Evolutionary conservation across 345 rosid species (phyloP).

Genomic region (Populus deltoides): DNA sequence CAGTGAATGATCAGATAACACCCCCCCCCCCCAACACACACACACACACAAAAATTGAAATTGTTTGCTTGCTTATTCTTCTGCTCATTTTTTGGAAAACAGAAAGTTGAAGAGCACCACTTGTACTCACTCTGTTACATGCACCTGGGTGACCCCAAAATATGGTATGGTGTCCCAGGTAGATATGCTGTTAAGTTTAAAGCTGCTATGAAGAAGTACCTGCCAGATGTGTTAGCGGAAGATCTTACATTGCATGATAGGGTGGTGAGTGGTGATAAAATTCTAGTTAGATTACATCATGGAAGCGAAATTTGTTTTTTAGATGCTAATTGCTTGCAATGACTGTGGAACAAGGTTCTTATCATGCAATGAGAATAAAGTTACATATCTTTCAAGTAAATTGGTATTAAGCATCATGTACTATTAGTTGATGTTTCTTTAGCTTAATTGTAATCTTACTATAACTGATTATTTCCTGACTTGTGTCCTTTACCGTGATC

Average conservation of each 20-base stretch:
- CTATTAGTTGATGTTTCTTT: not conserved
- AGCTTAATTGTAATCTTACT: not conserved
- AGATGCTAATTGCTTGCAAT: not conserved
- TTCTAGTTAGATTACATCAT: conserved; percentile 6
- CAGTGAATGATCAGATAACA: too few relatives aligned
- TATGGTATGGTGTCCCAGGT: conserved; percentile 61
- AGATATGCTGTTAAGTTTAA: conserved; percentile 41
- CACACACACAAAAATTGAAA: not conserved
- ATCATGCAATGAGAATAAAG: not conserved
- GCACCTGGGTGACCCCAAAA: conserved; percentile 69
- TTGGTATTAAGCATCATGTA: not conserved
- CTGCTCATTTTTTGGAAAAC: conserved; percentile 31
- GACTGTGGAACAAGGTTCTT: not conserved
- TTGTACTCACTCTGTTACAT: conserved; percentile 53
- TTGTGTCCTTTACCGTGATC: not conserved
- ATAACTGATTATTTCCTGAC: not conserved
- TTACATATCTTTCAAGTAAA: not conserved
- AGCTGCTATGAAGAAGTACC: conserved; percentile 33
- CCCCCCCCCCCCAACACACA: not conserved
- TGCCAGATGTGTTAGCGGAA: conserved; percentile 25
- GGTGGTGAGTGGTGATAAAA: conserved; percentile 40
- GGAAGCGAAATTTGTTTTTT: conserved; percentile 1
- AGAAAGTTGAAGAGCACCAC: conserved; percentile 67
- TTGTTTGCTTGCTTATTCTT: not conserved
- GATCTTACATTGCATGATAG: conserved; percentile 29